A percentile compares a stretch with the other conserved stretches of the same genome.
These are phyloP conservation scores for Davidsoniella virescens DNA, from an alignment of 2,329 filamentous ascomycete species.

Conservation along the genomic window DNA sequence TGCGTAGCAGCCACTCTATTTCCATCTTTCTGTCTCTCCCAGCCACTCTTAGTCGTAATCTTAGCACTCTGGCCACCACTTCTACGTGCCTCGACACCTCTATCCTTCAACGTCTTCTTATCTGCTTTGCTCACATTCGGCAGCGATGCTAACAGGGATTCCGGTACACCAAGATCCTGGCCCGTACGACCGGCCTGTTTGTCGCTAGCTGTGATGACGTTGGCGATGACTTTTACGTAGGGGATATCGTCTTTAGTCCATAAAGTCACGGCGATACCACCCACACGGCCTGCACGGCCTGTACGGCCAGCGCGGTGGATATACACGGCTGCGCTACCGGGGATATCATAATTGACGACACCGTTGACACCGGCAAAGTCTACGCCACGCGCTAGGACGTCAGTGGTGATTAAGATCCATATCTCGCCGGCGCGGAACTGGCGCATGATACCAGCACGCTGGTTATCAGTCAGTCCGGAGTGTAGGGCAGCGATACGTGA, in stretches of 20 bases:
- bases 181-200: slow-evolving; percentile 43
- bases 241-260: slow-evolving; percentile 93
- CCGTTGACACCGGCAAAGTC: slow-evolving; percentile 93
- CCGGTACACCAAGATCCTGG: slow-evolving; percentile 46
- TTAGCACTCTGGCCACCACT: slow-evolving; percentile 32
- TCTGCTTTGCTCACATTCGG: slow-evolving; percentile 72
- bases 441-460: slow-evolving; percentile 68
- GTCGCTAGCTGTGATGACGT: slow-evolving; percentile 75
- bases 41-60: slow-evolving; percentile 74
- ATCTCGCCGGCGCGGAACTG: slow-evolving; percentile 82
- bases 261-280: slow-evolving; percentile 80
- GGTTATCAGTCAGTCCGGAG: slow-evolving; percentile 62
- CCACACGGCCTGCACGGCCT: slow-evolving; percentile 70
- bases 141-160: slow-evolving; percentile 78
- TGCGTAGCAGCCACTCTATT: slow-evolving; percentile 47
- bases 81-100: slow-evolving; percentile 59
- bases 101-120: slow-evolving; percentile 64
- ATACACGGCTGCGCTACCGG: slow-evolving; percentile 76
- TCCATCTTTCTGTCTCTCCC: slow-evolving; percentile 52
- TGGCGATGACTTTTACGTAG: slow-evolving; percentile 76
- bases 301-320: slow-evolving; percentile 89
- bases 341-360: slow-evolving; percentile 95
- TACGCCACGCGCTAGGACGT: slow-evolving; percentile 78
- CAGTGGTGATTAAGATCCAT: slow-evolving; percentile 93
- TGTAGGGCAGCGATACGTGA: slow-evolving; percentile 80